A percentile compares a stretch with the other conserved stretches of the same genome.
Evolutionary conservation across 345 rosid species (phyloP).

Genomic region (Eucalyptus coolabah): DNA sequence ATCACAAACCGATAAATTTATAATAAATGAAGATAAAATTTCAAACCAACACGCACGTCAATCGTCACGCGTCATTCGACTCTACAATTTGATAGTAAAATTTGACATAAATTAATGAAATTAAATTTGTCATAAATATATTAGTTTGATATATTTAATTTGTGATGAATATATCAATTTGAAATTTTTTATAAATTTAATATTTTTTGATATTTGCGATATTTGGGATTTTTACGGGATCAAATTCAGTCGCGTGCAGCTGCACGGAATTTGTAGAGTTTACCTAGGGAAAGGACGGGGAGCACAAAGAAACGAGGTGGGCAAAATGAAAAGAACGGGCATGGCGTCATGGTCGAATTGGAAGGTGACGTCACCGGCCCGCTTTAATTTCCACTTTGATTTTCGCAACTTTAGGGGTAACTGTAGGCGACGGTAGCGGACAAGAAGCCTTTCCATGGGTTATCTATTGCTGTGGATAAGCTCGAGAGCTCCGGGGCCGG

Average conservation of each 20-base stretch:
- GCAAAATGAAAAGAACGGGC: not conserved
- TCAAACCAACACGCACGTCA: accelerated
- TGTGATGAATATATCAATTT: accelerated
- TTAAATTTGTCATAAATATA: no score
- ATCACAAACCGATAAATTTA: accelerated
- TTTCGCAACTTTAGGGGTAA: not conserved
- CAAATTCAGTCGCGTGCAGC: not conserved
- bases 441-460: not conserved
- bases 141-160: no score
- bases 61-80: accelerated
- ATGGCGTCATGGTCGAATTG: not conserved
- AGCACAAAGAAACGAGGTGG: not conserved
- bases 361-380: not conserved
- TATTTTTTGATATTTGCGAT: not conserved
- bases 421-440: not conserved
- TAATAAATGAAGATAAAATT: no score
- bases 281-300: no score
- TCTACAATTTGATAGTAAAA: no score
- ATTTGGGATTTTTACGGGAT: no score
- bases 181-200: accelerated
- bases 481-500: not conserved
- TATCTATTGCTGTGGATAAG: not conserved
- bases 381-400: not conserved
- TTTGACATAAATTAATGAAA: accelerated
- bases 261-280: not conserved